These are phyloP conservation scores for Solanum lycopersicoides DNA, from an alignment of 257 asterid species.

Conservation along the genomic window DNA sequence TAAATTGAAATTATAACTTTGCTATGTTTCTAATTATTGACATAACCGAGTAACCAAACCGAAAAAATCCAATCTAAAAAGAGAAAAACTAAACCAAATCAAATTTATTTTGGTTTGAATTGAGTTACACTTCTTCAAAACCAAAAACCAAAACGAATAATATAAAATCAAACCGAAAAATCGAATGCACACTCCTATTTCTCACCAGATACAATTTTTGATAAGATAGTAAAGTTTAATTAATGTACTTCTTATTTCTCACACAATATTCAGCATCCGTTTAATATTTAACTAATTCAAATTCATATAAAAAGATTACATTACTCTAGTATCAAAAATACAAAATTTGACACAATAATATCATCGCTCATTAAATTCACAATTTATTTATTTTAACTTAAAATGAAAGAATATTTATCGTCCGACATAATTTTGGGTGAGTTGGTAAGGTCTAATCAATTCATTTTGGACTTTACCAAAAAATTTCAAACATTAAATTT, in stretches of 20 bases:
- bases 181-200: too few relatives aligned
- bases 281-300: background rate
- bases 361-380: background rate
- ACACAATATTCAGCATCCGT: background rate
- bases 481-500: background rate
- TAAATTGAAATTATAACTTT: too few relatives aligned
- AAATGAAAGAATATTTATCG: background rate
- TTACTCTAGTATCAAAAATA: background rate
- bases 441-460: constrained; percentile 23
- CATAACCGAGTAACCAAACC: too few relatives aligned
- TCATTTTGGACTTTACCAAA: background rate
- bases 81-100: too few relatives aligned
- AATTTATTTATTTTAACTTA: background rate
- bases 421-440: background rate
- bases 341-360: background rate
- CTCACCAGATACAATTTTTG: background rate
- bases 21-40: too few relatives aligned
- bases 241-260: background rate
- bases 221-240: background rate
- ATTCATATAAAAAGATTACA: background rate
- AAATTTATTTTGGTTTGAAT: too few relatives aligned
- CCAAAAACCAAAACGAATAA: too few relatives aligned
- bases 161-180: too few relatives aligned
- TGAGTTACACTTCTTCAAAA: too few relatives aligned
- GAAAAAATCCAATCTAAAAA: too few relatives aligned